Evolutionary conservation across 192 early-diverging fungal species (phyloP), one percentile per base, ranked within the genome.

Genomic region (Coemansia asiatica): DNA sequence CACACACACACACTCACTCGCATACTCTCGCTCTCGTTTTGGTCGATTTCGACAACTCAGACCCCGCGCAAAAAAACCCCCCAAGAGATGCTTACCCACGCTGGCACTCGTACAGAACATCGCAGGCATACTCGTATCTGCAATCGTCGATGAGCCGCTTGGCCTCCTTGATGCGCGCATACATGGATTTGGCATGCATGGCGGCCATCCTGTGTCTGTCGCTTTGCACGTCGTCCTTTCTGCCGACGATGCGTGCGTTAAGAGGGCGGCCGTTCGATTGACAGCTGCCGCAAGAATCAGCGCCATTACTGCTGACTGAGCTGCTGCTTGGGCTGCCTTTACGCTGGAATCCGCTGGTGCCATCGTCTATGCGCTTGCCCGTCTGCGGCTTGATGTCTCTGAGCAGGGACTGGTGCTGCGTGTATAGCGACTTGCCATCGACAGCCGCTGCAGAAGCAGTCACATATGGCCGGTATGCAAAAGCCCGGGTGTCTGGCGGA

Each of bases 71-170:
- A 0, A 36, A 57, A 36, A 36, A 18, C 6, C n/a, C n/a, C n/a
- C n/a, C n/a, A n/a, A n/a, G n/a, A 28, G 25, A 33, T 2, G 23
- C 69, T 60, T 75, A 81, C 78, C 79, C 79, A 50, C 79, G 67
- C 53, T 82, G 79, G 50, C 79, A 76, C 53, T 82, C 79, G 21
- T 68, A 73, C 36, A 82, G 55, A 8, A 69, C 74, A 23, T 82
- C 79, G 63, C 79, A 76, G 1, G 68, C 55, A 50, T 76, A 82
- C 38, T 82, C 79, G 60, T 61, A 82, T 15, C 61, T 38, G 13
- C 7, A 16, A 53, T 76, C 75, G 49, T 82, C 75, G 13, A 82
- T 62, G 21, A 82, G 57, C 25, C 66, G 51, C 22, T 58, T 71
- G 0, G 78, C 78, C 46, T 75, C 69, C 4, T 64, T 25, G 12